Evolutionary conservation across 805 yeast species (phyloP).

Genomic region (Wickerhamiella galacta): DNA sequence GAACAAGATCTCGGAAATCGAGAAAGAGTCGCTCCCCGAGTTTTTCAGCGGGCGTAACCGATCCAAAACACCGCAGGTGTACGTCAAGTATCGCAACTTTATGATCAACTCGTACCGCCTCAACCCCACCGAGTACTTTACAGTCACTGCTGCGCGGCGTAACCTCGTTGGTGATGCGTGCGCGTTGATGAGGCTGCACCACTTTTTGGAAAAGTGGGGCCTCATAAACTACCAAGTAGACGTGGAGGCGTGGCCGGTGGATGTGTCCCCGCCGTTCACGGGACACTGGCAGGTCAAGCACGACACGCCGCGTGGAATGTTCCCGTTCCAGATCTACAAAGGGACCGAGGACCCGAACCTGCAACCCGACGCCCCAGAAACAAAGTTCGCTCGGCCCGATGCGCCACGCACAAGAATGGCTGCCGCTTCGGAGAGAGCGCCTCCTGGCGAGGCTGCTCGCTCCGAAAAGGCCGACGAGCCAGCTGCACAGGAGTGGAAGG

Average conservation of each 20-base stretch:
- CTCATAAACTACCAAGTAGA: conserved; percentile 83
- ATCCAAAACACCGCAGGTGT: conserved; percentile 69
- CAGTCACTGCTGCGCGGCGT: conserved; percentile 82
- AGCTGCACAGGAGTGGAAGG: no score
- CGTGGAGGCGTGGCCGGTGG: conserved; percentile 48
- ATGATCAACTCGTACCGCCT: conserved; percentile 76
- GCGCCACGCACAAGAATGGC: not conserved
- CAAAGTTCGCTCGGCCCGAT: not conserved
- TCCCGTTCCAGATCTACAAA: conserved; percentile 76
- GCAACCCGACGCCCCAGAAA: conserved; percentile 7
- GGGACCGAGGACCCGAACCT: conserved; percentile 33
- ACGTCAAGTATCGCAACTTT: conserved; percentile 69
- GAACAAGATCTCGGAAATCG: conserved; percentile 57
- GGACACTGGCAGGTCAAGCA: conserved; percentile 61
- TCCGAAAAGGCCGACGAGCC: not conserved
- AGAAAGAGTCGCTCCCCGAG: conserved; percentile 72
- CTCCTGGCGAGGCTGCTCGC: conserved; percentile 1
- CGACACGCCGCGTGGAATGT: conserved; percentile 83
- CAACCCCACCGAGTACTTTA: conserved; percentile 77
- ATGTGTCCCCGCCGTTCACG: conserved; percentile 55
- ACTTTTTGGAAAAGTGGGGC: conserved; percentile 83
- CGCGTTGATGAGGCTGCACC: conserved; percentile 67
- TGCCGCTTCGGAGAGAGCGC: conserved; percentile 6
- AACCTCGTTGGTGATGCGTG: conserved; percentile 86
- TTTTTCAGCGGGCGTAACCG: conserved; percentile 46